Conservation (phyloP, 2,329 filamentous ascomycete species). For the Colletotrichum echinochloae region DNA sequence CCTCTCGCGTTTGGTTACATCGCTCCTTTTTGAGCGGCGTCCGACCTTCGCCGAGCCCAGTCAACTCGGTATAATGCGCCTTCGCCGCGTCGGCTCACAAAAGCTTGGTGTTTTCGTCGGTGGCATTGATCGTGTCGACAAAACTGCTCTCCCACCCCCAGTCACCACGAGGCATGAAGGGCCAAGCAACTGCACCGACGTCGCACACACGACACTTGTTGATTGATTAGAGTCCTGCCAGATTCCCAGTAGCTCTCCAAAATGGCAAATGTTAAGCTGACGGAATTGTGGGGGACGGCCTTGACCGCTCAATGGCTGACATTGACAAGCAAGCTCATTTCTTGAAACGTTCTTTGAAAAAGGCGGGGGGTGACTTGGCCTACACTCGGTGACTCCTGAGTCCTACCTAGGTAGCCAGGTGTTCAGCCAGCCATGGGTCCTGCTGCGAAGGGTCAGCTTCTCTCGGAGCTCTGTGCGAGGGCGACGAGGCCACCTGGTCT, state of each 20-base stretch:
- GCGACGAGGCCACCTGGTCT: neutral
- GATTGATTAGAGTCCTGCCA: neutral
- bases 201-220: neutral
- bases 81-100: conserved; percentile 28
- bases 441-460: no score
- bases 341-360: conserved; percentile 29
- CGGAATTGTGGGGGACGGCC: conserved; percentile 29
- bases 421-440: no score
- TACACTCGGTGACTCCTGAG: no score
- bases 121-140: conserved; percentile 1
- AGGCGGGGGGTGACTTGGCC: conserved; percentile 29
- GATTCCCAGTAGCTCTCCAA: conserved; percentile 7
- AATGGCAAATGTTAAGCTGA: neutral
- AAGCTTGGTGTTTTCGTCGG: conserved; percentile 19
- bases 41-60: conserved; percentile 17
- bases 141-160: neutral
- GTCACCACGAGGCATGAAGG: neutral
- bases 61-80: conserved; percentile 20
- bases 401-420: no score
- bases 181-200: conserved; percentile 12
- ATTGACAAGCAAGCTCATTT: conserved; percentile 18
- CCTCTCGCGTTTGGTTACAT: neutral
- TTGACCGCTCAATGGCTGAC: conserved; percentile 20
- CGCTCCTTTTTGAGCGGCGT: neutral
- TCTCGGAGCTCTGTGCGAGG: conserved; percentile 4